A percentile compares a stretch with the other conserved stretches of the same genome.
phyloP scores from a whole-genome alignment of 2,329 filamentous ascomycete species.

The Cylindrodendrum hubeiense region DNA sequence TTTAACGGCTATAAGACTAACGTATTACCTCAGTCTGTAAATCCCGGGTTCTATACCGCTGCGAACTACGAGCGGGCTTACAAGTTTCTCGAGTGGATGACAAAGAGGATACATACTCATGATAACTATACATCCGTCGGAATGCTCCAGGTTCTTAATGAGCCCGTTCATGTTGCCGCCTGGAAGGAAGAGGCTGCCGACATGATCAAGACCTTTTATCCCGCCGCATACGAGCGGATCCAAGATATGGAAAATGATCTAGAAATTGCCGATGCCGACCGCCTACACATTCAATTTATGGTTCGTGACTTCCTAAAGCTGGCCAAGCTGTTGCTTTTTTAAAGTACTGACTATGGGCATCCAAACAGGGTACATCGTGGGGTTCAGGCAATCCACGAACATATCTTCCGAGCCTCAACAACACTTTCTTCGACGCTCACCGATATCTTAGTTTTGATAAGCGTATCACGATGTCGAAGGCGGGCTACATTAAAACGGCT shows the following conservation, averaged over 20 bases:
- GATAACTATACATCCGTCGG: constrained; percentile 66
- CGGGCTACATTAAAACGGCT: constrained; percentile 62
- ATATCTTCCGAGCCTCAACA: constrained; percentile 56
- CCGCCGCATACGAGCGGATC: constrained; percentile 51
- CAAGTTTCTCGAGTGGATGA: constrained; percentile 67
- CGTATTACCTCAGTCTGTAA: constrained; percentile 11
- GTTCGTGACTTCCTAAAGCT: constrained; percentile 28
- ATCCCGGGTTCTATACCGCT: constrained; percentile 66
- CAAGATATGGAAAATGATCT: constrained; percentile 61
- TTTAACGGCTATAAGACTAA: background rate
- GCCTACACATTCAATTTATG: constrained; percentile 65
- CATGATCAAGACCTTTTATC: constrained; percentile 44
- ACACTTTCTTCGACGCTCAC: constrained; percentile 69
- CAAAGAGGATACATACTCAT: constrained; percentile 63
- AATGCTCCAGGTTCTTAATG: constrained; percentile 71
- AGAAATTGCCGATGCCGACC: constrained; percentile 54
- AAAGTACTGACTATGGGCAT: background rate
- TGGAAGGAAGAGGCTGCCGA: constrained; percentile 38
- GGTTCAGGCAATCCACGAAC: constrained; percentile 65
- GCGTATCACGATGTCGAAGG: constrained; percentile 56
- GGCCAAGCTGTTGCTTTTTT: background rate
- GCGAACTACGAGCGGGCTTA: constrained; percentile 68
- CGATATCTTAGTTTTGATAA: constrained; percentile 69
- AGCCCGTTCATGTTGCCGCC: constrained; percentile 59
- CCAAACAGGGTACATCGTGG: constrained; percentile 59